These are phyloP conservation scores for Dactylonectria estremocensis DNA, from an alignment of 2,329 filamentous ascomycete species.

Conservation along the genomic window DNA sequence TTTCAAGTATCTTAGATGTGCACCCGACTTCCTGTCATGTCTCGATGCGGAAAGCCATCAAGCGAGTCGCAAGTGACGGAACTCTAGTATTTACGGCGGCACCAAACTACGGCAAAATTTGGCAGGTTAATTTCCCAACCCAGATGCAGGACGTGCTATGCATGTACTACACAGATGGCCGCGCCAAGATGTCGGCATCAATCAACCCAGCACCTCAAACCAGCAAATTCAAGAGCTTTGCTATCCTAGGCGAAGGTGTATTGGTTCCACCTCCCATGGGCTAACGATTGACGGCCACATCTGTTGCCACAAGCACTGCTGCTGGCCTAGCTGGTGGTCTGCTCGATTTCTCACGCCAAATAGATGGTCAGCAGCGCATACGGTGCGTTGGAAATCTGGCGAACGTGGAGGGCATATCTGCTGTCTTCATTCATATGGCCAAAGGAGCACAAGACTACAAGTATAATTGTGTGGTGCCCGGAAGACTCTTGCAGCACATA, in stretches of 20 bases:
- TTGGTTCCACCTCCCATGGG: background rate
- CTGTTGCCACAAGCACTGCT: constrained; percentile 22
- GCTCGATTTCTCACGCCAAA: constrained; percentile 30
- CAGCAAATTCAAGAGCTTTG: constrained; percentile 24
- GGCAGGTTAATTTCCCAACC: constrained; percentile 26
- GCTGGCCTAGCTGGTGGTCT: constrained; percentile 23
- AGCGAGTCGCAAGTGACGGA: constrained; percentile 11
- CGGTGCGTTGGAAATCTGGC: constrained; percentile 1
- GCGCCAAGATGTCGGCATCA: constrained; percentile 17
- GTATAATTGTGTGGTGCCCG: constrained; percentile 26
- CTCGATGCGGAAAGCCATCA: constrained; percentile 15
- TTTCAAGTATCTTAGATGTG: background rate
- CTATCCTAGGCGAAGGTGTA: constrained; percentile 29
- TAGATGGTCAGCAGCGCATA: constrained; percentile 10
- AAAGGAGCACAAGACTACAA: constrained; percentile 20
- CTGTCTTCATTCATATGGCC: constrained; percentile 20
- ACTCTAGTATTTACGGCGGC: constrained; percentile 25
- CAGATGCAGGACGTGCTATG: constrained; percentile 28
- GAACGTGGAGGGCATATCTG: constrained; percentile 24
- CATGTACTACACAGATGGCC: constrained; percentile 24
- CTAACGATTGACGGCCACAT: constrained; percentile 17
- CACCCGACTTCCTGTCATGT: constrained; percentile 6
- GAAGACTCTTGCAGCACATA: constrained; percentile 22
- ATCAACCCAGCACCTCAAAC: constrained; percentile 26
- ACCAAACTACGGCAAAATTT: constrained; percentile 31